Evolutionary conservation across 371 early-diverging fungal species (phyloP).

Genomic region (Mortierella sp.): DNA sequence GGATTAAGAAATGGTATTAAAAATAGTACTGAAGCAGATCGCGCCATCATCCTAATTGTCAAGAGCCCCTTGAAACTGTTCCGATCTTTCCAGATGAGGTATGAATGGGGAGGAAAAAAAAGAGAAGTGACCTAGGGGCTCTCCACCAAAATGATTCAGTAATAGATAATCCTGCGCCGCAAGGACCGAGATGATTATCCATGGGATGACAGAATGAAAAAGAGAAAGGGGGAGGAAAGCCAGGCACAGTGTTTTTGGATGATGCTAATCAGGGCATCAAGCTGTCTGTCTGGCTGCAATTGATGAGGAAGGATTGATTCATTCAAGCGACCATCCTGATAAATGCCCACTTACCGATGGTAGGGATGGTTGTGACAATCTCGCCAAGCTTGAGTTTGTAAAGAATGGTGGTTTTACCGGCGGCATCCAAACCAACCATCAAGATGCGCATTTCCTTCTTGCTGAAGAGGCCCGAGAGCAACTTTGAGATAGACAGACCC

Average conservation of each 20-base stretch:
- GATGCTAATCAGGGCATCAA: conserved; percentile 1
- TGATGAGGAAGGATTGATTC: neutral
- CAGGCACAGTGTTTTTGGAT: neutral
- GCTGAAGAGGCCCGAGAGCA: conserved; percentile 65
- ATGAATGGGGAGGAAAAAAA: conserved; percentile 3
- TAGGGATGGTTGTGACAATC: conserved; percentile 99
- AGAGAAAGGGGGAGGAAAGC: neutral
- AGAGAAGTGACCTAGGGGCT: conserved; percentile 10
- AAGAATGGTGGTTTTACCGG: conserved; percentile 93
- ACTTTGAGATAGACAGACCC: conserved; percentile 70
- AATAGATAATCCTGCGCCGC: conserved; percentile 2
- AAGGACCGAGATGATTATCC: conserved; percentile 8
- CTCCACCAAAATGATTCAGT: neutral
- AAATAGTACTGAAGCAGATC: neutral
- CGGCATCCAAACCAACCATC: conserved; percentile 95
- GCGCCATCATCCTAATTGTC: neutral
- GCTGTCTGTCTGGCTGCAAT: neutral
- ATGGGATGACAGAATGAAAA: neutral
- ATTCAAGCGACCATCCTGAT: neutral
- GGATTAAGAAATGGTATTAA: neutral
- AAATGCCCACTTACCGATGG: conserved; percentile 75
- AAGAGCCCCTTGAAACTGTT: conserved; percentile 19
- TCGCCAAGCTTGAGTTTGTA: conserved; percentile 95
- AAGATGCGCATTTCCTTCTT: conserved; percentile 92
- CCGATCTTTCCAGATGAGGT: conserved; percentile 20